Evolutionary conservation across 495 filamentous ascomycete genomes (phyloP).

Genomic region (Physcia stellaris): DNA sequence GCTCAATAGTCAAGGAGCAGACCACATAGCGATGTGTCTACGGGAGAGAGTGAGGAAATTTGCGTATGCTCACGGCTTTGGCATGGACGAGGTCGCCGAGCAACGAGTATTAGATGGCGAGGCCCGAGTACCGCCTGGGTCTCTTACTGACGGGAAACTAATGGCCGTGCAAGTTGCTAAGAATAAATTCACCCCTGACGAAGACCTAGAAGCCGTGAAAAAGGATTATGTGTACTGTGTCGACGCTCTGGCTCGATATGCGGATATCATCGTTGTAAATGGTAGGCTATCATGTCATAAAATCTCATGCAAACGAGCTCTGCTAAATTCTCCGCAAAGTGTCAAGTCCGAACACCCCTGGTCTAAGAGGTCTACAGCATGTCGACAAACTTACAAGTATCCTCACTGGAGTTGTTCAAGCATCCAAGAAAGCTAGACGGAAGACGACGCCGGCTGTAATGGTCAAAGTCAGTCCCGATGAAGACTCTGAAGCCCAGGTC

Average conservation of each 20-base stretch:
- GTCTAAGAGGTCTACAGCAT: conserved; percentile 70
- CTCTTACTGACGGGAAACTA: conserved; percentile 56
- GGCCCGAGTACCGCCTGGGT: conserved; percentile 54
- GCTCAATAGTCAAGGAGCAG: conserved; percentile 80
- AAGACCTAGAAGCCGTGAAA: conserved; percentile 70
- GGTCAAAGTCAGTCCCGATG: conserved; percentile 95
- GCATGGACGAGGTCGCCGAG: conserved; percentile 48
- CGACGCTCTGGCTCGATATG: conserved; percentile 63
- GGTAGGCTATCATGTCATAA: too few relatives aligned
- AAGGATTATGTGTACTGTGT: conserved; percentile 82
- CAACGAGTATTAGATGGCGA: conserved; percentile 58
- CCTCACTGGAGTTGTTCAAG: conserved; percentile 66
- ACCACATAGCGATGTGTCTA: conserved; percentile 66
- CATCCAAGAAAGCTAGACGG: conserved; percentile 51
- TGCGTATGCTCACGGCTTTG: conserved; percentile 54
- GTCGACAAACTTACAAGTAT: conserved; percentile 68
- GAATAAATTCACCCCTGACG: conserved; percentile 78
- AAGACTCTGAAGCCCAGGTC: conserved; percentile 70
- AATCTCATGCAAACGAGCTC: neutral
- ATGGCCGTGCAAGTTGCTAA: conserved; percentile 95
- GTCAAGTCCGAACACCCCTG: conserved; percentile 89
- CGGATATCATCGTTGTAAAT: conserved; percentile 91
- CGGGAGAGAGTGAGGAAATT: conserved; percentile 65
- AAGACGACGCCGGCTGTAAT: conserved; percentile 71
- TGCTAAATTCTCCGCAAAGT: neutral